Evolutionary conservation across 257 asterid species (phyloP).

Genomic region (Nicotiana tabacum): DNA sequence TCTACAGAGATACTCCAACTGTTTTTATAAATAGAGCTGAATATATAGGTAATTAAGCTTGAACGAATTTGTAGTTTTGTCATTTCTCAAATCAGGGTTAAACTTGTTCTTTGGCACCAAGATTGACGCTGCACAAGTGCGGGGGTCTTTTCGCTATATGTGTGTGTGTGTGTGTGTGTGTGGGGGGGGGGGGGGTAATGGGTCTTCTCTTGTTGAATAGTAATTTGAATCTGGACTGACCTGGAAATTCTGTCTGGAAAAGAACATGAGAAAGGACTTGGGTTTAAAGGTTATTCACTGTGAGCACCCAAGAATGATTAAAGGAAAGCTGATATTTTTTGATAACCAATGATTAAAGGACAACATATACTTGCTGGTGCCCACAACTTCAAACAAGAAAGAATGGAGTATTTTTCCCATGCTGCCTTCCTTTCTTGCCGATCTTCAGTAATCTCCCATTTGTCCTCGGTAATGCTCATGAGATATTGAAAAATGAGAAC

Average conservation of each 20-base stretch:
- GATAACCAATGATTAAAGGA: background rate
- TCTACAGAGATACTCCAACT: background rate
- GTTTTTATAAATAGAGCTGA: background rate
- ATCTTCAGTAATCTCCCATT: background rate
- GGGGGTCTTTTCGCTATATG: too few relatives aligned
- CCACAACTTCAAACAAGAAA: background rate
- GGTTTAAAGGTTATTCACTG: background rate
- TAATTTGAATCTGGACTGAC: background rate
- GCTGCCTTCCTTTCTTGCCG: background rate
- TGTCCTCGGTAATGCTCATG: background rate
- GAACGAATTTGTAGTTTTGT: background rate
- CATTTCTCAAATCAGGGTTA: background rate
- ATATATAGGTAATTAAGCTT: background rate
- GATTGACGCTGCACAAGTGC: background rate
- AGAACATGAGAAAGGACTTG: background rate
- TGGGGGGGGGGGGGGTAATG: too few relatives aligned
- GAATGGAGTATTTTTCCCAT: background rate
- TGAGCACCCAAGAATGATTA: background rate
- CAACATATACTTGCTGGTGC: background rate
- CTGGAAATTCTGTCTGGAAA: background rate
- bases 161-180: too few relatives aligned
- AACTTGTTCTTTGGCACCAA: background rate
- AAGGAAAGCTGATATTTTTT: background rate
- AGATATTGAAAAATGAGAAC: background rate
- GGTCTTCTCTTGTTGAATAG: too few relatives aligned